phyloP scores from a whole-genome alignment of 345 rosid species.

The Triadica sebifera region DNA sequence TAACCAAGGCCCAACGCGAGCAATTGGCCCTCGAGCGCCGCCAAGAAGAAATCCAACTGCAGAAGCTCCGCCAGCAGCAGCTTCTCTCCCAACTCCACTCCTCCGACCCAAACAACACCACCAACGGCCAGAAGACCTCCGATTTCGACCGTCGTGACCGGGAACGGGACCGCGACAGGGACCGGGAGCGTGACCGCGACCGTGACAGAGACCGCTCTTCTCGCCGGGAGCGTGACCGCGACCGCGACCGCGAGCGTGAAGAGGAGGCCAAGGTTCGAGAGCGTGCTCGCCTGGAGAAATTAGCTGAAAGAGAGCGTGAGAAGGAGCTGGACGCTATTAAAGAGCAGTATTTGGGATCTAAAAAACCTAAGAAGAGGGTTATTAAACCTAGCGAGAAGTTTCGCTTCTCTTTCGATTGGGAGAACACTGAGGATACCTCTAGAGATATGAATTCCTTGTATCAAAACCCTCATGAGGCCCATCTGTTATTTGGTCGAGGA shows the following conservation, averaged over 20 bases:
- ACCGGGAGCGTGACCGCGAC: slow-evolving; percentile 29
- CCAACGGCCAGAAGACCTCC: slow-evolving; percentile 14
- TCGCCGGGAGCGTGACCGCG: slow-evolving; percentile 36
- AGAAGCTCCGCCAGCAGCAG: slow-evolving; percentile 23
- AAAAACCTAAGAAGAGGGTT: slow-evolving; percentile 93
- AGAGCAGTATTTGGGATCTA: slow-evolving; percentile 86
- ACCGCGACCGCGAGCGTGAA: slow-evolving; percentile 51
- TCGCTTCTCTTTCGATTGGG: slow-evolving; percentile 95
- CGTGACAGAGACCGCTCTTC: slow-evolving; percentile 23
- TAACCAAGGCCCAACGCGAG: slow-evolving; percentile 34
- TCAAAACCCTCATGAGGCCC: slow-evolving; percentile 97
- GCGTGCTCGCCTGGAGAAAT: slow-evolving; percentile 64
- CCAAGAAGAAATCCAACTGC: slow-evolving; percentile 48
- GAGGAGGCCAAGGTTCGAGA: slow-evolving; percentile 64
- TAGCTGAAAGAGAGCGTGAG: slow-evolving; percentile 72
- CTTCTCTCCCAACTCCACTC: slow-evolving; percentile 18
- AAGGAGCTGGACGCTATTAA: slow-evolving; percentile 82
- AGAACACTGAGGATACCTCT: slow-evolving; percentile 85
- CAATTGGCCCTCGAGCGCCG: slow-evolving; percentile 80
- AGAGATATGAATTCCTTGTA: slow-evolving; percentile 78
- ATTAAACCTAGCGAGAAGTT: slow-evolving; percentile 91
- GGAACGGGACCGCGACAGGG: slow-evolving; percentile 40
- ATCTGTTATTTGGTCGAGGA: slow-evolving; percentile 81
- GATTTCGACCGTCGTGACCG: slow-evolving; percentile 37
- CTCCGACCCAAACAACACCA: slow-evolving; percentile 1